Conservation (phyloP, 2,329 filamentous ascomycete species). For the Trichoderma pleuroti region DNA sequence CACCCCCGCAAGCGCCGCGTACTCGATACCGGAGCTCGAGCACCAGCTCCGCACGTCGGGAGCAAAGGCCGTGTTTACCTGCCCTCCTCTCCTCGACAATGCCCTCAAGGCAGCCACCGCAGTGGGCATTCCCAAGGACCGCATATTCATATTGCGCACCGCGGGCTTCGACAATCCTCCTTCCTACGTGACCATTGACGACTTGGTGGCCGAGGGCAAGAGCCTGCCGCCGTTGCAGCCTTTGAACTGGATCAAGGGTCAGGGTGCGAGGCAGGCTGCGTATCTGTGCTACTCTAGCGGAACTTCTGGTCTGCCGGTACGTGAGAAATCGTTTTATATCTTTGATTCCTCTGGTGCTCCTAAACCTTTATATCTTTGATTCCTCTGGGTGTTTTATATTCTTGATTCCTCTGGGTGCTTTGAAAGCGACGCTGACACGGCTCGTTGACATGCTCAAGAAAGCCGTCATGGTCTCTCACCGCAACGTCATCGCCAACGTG, state of each 20-base stretch:
- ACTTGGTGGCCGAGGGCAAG: constrained; percentile 61
- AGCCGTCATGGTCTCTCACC: constrained; percentile 80
- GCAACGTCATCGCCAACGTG: constrained; percentile 74
- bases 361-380: not conserved
- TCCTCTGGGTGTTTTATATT: not conserved
- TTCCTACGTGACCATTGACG: constrained; percentile 61
- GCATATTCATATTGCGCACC: constrained; percentile 67
- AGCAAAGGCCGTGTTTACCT: constrained; percentile 70
- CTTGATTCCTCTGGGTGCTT: not conserved
- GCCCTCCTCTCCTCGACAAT: constrained; percentile 60
- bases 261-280: constrained; percentile 64
- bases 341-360: not conserved
- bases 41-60: constrained; percentile 68
- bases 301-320: constrained; percentile 71
- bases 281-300: constrained; percentile 80
- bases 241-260: constrained; percentile 59
- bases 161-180: constrained; percentile 51
- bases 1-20: constrained; percentile 72
- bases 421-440: constrained; percentile 12
- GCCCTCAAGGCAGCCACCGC: constrained; percentile 63
- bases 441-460: constrained; percentile 46
- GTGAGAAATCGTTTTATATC: constrained; percentile 22
- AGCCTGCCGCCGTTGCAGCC: constrained; percentile 51
- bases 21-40: constrained; percentile 65
- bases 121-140: constrained; percentile 58